These are phyloP conservation scores for Blastocystis sp. DNA, from an alignment of 352 stramenopile genomes.

Conservation along the genomic window DNA sequence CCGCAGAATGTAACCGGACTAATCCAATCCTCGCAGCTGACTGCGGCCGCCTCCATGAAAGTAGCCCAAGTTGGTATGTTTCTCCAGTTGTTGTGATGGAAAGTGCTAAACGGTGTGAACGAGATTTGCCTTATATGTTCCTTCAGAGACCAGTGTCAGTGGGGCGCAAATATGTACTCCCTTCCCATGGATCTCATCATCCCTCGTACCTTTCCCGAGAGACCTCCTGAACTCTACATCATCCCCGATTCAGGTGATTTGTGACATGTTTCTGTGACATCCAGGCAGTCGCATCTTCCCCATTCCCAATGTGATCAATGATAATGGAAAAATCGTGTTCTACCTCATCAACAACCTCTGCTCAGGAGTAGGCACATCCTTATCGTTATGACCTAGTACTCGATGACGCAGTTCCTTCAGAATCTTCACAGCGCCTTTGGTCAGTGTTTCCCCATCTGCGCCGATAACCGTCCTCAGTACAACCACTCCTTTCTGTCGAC, in stretches of 20 bases:
- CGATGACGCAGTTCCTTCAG: not conserved
- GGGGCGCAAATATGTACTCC: not conserved
- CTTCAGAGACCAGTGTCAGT: not conserved
- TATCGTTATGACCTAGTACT: not conserved
- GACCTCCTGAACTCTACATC: not conserved
- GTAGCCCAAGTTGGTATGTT: not conserved
- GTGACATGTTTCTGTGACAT: not conserved
- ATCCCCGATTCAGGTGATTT: not conserved
- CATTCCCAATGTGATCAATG: not conserved
- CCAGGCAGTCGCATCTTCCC: constrained; percentile 5
- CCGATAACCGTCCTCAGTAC: not conserved
- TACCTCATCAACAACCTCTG: not conserved
- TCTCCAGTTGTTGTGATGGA: not conserved
- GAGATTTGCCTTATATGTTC: not conserved
- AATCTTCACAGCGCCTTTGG: not conserved
- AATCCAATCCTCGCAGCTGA: not conserved
- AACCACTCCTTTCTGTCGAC: not conserved
- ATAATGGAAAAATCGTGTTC: not conserved
- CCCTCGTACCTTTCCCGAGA: not conserved
- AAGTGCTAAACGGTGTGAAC: not conserved
- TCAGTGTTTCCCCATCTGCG: not conserved
- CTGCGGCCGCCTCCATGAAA: not conserved
- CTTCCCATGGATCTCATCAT: constrained; percentile 22
- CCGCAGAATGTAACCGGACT: not conserved
- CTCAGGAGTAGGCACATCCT: not conserved